These are phyloP conservation scores for Mycothermus thermophilus DNA, from an alignment of 495 filamentous ascomycete genomes.

Conservation along the genomic window DNA sequence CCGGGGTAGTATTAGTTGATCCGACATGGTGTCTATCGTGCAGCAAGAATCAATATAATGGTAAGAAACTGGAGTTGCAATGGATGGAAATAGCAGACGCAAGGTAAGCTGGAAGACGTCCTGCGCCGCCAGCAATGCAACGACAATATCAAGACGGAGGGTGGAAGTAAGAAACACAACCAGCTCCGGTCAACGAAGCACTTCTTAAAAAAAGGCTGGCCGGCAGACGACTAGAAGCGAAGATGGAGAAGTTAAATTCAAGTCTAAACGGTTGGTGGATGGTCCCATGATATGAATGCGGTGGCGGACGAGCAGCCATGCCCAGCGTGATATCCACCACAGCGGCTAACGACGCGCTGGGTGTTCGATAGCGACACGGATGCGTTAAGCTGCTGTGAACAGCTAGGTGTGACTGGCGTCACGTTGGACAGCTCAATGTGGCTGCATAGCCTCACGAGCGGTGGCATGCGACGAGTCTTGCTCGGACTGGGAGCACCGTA, in stretches of 20 bases:
- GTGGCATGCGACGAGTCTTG: conserved; percentile 4
- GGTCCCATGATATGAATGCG: no score
- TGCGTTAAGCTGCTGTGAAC: not conserved
- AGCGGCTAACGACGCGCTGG: conserved; percentile 15
- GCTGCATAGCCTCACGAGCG: conserved; percentile 2
- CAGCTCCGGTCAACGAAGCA: conserved; percentile 40
- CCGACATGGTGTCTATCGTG: conserved; percentile 40
- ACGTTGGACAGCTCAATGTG: not conserved
- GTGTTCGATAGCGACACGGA: conserved; percentile 2
- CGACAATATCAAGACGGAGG: conserved; percentile 15
- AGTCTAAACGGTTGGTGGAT: no score
- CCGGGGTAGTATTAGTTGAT: conserved; percentile 41
- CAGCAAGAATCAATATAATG: conserved; percentile 9
- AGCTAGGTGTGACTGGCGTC: conserved; percentile 9
- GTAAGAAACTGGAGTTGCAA: conserved; percentile 9
- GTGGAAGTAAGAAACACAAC: conserved; percentile 25
- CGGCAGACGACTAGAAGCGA: conserved; percentile 22
- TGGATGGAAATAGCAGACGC: conserved; percentile 11
- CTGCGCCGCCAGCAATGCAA: conserved; percentile 26
- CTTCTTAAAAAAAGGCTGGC: conserved; percentile 20
- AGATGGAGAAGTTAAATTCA: conserved; percentile 13
- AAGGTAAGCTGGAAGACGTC: conserved; percentile 23
- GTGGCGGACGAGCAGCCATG: no score
- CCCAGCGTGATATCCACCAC: conserved; percentile 12
- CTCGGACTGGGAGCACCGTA: conserved; percentile 3